Evolutionary conservation across 2,329 filamentous ascomycete species (phyloP).

Genomic region (Cladosporium phlei): DNA sequence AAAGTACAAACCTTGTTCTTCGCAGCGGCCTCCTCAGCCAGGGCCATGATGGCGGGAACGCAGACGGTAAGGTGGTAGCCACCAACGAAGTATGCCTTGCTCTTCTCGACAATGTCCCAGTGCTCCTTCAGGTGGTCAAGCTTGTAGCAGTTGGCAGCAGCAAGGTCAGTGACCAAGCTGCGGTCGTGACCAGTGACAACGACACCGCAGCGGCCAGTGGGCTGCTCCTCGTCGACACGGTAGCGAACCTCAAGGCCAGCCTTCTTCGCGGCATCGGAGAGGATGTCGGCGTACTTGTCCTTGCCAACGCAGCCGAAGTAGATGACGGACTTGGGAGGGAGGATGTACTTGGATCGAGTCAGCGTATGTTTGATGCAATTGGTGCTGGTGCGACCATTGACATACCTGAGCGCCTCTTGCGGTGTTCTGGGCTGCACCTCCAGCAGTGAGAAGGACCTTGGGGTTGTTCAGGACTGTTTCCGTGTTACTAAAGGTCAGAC

Average conservation of each 20-base stretch:
- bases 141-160: slow-evolving; percentile 95
- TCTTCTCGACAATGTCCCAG: slow-evolving; percentile 86
- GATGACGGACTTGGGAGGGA: slow-evolving; percentile 81
- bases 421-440: slow-evolving; percentile 95
- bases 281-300: slow-evolving; percentile 90
- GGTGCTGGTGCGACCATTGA: neutral
- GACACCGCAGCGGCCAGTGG: slow-evolving; percentile 91
- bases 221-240: slow-evolving; percentile 75
- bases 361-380: neutral
- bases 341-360: slow-evolving; percentile 64
- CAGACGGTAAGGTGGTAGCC: slow-evolving; percentile 98
- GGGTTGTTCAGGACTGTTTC: slow-evolving; percentile 64
- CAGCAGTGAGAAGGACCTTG: slow-evolving; percentile 89
- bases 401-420: slow-evolving; percentile 79
- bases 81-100: slow-evolving; percentile 85
- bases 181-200: slow-evolving; percentile 96
- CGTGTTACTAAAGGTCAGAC: slow-evolving; percentile 3
- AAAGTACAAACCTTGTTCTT: slow-evolving; percentile 67
- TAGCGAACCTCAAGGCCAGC: slow-evolving; percentile 93
- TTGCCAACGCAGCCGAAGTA: slow-evolving; percentile 92
- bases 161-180: slow-evolving; percentile 90
- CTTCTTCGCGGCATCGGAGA: slow-evolving; percentile 78
- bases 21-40: slow-evolving; percentile 82
- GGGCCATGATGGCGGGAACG: slow-evolving; percentile 80
- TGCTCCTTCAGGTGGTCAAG: slow-evolving; percentile 90